These are phyloP conservation scores for Curvularia sp. DNA, from an alignment of 2,329 filamentous ascomycete genomes.

Conservation along the genomic window DNA sequence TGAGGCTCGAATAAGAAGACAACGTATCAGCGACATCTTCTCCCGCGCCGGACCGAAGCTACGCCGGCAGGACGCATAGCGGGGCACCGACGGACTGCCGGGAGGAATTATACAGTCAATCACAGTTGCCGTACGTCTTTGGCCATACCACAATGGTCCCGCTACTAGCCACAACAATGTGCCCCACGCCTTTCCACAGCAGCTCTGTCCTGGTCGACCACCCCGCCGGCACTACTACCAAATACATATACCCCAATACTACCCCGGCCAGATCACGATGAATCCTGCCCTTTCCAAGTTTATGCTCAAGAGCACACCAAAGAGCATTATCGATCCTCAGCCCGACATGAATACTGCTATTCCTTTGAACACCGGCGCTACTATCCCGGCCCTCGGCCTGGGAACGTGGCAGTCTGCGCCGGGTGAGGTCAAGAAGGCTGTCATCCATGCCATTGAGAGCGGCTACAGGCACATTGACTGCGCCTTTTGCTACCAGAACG, in stretches of 20 bases:
- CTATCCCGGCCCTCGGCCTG: constrained; percentile 49
- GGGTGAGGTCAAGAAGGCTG: constrained; percentile 57
- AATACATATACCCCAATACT: constrained; percentile 35
- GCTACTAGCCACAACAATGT: constrained; percentile 14
- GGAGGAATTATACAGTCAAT: constrained; percentile 48
- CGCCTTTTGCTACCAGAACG: constrained; percentile 80
- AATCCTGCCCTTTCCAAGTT: constrained; percentile 51
- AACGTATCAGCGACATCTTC: constrained; percentile 18
- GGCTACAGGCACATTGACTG: constrained; percentile 68
- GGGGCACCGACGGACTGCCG: constrained; percentile 34
- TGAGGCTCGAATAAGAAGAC: constrained; percentile 17
- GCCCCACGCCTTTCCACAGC: constrained; percentile 15
- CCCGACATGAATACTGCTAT: constrained; percentile 51
- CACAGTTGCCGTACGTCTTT: constrained; percentile 29
- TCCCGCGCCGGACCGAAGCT: constrained; percentile 28
- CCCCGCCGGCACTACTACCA: constrained; percentile 17
- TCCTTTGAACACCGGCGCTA: constrained; percentile 51
- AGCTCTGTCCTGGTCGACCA: constrained; percentile 9
- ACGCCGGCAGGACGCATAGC: constrained; percentile 34
- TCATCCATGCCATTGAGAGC: constrained; percentile 56
- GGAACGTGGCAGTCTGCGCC: constrained; percentile 52
- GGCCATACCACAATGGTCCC: constrained; percentile 9
- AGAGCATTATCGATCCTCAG: constrained; percentile 46
- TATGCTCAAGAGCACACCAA: constrained; percentile 49
- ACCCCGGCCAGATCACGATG: constrained; percentile 33